These are phyloP conservation scores for Trichoderma parareesei DNA, from an alignment of 495 filamentous ascomycete species.

Conservation along the genomic window DNA sequence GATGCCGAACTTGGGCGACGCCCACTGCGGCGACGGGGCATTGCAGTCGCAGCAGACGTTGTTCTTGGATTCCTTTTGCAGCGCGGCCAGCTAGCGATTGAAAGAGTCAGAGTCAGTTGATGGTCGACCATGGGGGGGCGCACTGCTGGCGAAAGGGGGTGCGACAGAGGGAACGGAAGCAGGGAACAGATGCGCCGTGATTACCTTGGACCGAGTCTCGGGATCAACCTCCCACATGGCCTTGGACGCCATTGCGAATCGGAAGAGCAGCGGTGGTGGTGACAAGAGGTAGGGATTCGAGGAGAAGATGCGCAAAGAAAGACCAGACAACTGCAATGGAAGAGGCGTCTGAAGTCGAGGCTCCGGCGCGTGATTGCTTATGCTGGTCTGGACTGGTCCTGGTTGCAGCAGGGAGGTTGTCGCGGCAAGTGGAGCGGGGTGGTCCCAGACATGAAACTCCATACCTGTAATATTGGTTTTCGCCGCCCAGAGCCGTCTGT, in stretches of 20 bases:
- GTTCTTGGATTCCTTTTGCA: conserved; percentile 82
- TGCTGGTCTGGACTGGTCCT: not conserved
- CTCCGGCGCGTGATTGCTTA: conserved; percentile 1
- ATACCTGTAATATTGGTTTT: not conserved
- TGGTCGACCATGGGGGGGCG: not conserved
- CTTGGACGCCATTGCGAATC: conserved; percentile 35
- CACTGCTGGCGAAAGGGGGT: not conserved
- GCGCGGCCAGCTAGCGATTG: conserved; percentile 61
- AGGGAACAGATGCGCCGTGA: conserved; percentile 15
- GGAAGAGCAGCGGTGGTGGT: too few relatives aligned
- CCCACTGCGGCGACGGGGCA: conserved; percentile 94
- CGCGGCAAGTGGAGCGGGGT: conserved; percentile 8
- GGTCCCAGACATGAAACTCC: conserved; percentile 2
- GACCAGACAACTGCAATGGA: not conserved
- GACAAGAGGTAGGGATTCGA: too few relatives aligned
- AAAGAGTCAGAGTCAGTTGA: not conserved
- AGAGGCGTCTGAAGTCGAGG: not conserved
- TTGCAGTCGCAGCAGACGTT: conserved; percentile 87
- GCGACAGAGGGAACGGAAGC: not conserved
- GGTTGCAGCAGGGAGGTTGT: not conserved
- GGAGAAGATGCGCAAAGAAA: not conserved
- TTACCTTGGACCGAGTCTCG: conserved; percentile 84
- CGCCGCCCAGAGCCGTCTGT: not conserved
- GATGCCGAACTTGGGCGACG: conserved; percentile 62
- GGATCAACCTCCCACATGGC: conserved; percentile 97